Evolutionary conservation across 148 eudicot genomes (phyloP).

Genomic region (Chenopodium berlandieri): DNA sequence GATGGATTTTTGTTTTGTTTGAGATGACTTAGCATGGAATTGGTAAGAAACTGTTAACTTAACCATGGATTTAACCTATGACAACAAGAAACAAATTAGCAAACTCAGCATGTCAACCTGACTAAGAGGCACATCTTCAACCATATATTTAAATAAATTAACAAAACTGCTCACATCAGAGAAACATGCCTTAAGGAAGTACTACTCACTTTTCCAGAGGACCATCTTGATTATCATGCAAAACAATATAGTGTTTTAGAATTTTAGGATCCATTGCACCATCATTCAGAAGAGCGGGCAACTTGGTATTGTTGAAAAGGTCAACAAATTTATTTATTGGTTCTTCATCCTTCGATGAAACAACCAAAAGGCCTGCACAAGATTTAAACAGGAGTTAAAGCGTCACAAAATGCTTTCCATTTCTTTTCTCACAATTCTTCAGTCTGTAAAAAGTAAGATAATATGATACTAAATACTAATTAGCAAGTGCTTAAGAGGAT

Average conservation of each 20-base stretch:
- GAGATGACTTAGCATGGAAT: neutral
- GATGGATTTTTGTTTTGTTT: neutral
- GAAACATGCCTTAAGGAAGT: neutral
- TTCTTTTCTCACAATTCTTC: neutral
- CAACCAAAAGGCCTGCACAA: conserved; percentile 86
- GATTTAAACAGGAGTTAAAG: conserved; percentile 16
- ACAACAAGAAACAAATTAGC: neutral
- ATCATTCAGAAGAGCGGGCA: conserved; percentile 78
- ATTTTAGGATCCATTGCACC: conserved; percentile 97
- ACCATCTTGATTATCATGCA: conserved; percentile 89
- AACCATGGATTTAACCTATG: neutral
- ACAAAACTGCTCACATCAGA: neutral
- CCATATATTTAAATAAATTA: neutral
- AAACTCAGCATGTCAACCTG: neutral
- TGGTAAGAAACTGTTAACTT: neutral
- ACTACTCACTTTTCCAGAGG: conserved; percentile 53
- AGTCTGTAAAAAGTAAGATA: neutral
- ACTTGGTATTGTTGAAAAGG: conserved; percentile 74
- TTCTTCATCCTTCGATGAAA: conserved; percentile 82
- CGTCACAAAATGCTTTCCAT: neutral
- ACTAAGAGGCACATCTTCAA: neutral
- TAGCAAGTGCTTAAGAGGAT: neutral
- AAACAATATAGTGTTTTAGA: conserved; percentile 70
- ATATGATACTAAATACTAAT: neutral
- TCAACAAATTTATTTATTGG: conserved; percentile 78